phyloP scores from a whole-genome alignment of 2,329 filamentous ascomycete genomes.

The Colletotrichum ledebouriae region DNA sequence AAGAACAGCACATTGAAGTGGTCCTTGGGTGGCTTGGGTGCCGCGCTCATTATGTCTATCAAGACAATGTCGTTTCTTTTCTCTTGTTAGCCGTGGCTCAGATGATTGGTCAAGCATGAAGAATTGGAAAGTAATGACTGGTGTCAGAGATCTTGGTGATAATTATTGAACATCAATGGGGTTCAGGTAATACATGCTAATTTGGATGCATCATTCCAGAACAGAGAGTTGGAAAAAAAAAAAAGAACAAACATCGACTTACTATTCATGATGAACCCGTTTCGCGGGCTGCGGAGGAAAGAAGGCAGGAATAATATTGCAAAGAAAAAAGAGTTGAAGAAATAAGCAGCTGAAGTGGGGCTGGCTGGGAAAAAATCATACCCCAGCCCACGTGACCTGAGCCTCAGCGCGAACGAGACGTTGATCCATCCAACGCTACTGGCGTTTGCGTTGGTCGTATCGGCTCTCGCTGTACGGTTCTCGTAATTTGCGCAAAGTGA shows the following conservation, averaged over 20 bases:
- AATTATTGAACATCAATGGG: conserved; percentile 69
- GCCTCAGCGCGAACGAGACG: not conserved
- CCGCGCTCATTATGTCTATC: conserved; percentile 50
- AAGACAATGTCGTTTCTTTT: conserved; percentile 16
- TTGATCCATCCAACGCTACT: no score
- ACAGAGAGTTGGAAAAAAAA: not conserved
- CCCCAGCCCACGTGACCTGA: conserved; percentile 15
- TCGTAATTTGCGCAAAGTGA: no score
- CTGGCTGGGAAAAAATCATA: not conserved
- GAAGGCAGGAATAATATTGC: not conserved
- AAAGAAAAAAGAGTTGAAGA: not conserved
- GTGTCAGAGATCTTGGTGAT: conserved; percentile 81
- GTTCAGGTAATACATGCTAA: conserved; percentile 72
- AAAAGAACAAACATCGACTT: conserved; percentile 45
- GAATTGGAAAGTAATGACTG: conserved; percentile 44
- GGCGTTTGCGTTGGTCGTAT: not conserved
- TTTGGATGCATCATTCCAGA: conserved; percentile 64
- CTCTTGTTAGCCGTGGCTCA: conserved; percentile 44
- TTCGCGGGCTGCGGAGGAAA: conserved; percentile 17
- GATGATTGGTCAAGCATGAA: conserved; percentile 26
- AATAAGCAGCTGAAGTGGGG: conserved; percentile 19
- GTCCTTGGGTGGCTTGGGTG: conserved; percentile 66
- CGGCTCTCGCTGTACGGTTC: not conserved
- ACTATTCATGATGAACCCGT: conserved; percentile 26
- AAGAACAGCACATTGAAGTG: conserved; percentile 88